These are phyloP conservation scores for Rubia yunnanensis DNA, from an alignment of 257 asterid genomes.

Conservation along the genomic window DNA sequence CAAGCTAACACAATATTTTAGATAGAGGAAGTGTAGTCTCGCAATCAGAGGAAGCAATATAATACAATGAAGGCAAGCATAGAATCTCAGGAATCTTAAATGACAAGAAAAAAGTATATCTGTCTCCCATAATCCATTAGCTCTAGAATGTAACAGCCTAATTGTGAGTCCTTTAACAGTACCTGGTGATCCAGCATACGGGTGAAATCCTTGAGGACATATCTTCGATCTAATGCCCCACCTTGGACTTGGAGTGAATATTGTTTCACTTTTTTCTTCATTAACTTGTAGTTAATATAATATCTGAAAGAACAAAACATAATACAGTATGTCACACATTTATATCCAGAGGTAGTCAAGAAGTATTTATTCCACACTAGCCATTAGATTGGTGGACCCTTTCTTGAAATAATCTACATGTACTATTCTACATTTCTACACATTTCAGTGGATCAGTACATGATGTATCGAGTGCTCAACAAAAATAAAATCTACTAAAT, in stretches of 20 bases:
- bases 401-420: background rate
- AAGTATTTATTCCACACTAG: no score
- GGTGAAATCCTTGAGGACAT: conserved; percentile 92
- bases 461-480: background rate
- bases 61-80: background rate
- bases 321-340: conserved; percentile 8
- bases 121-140: background rate
- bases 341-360: background rate
- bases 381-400: background rate
- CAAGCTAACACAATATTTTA: background rate
- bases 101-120: background rate
- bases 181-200: conserved; percentile 91
- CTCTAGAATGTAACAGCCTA: background rate
- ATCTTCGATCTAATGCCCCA: conserved; percentile 58
- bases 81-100: background rate
- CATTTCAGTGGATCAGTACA: background rate
- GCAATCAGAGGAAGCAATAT: background rate
- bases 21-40: background rate
- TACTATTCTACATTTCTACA: background rate
- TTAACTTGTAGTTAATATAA: conserved; percentile 91
- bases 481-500: background rate
- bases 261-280: conserved; percentile 89
- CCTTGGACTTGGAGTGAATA: conserved; percentile 61
- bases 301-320: conserved; percentile 39
- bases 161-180: background rate